Conservation (phyloP, 257 asterid genomes). For the Solanum sejunctum region DNA sequence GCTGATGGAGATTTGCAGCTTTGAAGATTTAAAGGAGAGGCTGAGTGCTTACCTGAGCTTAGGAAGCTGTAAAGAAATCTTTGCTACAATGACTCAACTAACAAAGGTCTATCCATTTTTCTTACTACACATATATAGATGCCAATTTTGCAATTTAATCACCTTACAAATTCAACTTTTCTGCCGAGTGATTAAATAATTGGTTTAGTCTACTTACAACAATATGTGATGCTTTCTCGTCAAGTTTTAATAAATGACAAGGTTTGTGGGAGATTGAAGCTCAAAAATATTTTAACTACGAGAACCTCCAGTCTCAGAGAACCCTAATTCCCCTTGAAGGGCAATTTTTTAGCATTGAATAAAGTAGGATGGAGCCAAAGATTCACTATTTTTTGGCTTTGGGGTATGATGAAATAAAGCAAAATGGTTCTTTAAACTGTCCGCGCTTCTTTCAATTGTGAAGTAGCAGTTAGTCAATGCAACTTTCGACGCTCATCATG, state of each 20-base stretch:
- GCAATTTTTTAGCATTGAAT: neutral
- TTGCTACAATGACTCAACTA: slow-evolving; percentile 61
- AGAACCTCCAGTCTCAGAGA: neutral
- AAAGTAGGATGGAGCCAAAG: neutral
- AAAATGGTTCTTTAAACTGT: too few species aligned
- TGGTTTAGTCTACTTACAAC: neutral
- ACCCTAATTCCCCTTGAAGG: neutral
- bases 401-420: too few species aligned
- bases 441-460: too few species aligned
- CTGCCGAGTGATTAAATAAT: neutral
- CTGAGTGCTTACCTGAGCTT: slow-evolving; percentile 70
- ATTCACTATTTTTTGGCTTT: too few species aligned
- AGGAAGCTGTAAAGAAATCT: slow-evolving; percentile 56
- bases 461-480: too few species aligned
- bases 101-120: slow-evolving; percentile 48
- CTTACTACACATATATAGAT: neutral
- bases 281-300: neutral
- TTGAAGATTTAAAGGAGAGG: slow-evolving; percentile 83
- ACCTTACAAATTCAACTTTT: neutral
- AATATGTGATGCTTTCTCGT: neutral
- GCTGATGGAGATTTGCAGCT: slow-evolving; percentile 72
- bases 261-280: neutral
- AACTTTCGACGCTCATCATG: too few species aligned
- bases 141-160: neutral
- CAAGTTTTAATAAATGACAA: neutral